A percentile compares a stretch with the other conserved stretches of the same genome.
Conservation (phyloP, 176 grass and related monocot species). For the Triticum urartu region DNA sequence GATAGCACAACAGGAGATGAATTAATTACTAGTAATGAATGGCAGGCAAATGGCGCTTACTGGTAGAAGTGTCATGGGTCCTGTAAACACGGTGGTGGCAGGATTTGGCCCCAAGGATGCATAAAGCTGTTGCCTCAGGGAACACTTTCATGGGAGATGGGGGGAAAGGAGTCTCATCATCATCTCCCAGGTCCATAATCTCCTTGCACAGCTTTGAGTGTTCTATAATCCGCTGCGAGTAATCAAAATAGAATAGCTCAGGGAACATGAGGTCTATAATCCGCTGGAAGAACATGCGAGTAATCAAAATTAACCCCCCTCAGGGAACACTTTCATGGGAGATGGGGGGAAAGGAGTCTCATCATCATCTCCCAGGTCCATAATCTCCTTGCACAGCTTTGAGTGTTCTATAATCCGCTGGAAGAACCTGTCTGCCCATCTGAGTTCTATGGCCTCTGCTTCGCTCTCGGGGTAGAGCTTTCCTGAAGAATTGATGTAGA, state of each 20-base stretch:
- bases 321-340: too few species aligned
- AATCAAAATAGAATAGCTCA: too few species aligned
- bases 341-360: too few species aligned
- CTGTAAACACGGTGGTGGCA: conserved; percentile 20
- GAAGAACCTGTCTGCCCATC: not conserved
- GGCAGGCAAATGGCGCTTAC: not conserved
- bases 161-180: conserved; percentile 5
- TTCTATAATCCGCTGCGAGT: too few species aligned
- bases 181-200: not conserved
- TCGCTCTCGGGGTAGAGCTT: not conserved
- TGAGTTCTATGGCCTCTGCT: not conserved
- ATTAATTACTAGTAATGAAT: not conserved
- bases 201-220: not conserved
- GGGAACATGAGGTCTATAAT: too few species aligned
- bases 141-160: not conserved
- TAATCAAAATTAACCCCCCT: too few species aligned
- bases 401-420: not conserved
- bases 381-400: too few species aligned
- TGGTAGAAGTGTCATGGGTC: conserved; percentile 8
- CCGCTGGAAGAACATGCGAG: too few species aligned
- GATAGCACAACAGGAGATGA: not conserved
- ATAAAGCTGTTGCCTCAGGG: not conserved
- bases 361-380: too few species aligned
- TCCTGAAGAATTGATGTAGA: not conserved
- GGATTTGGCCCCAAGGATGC: not conserved